Evolutionary conservation across 805 yeast species (phyloP).

Genomic region (Zygotorulaspora sp.): DNA sequence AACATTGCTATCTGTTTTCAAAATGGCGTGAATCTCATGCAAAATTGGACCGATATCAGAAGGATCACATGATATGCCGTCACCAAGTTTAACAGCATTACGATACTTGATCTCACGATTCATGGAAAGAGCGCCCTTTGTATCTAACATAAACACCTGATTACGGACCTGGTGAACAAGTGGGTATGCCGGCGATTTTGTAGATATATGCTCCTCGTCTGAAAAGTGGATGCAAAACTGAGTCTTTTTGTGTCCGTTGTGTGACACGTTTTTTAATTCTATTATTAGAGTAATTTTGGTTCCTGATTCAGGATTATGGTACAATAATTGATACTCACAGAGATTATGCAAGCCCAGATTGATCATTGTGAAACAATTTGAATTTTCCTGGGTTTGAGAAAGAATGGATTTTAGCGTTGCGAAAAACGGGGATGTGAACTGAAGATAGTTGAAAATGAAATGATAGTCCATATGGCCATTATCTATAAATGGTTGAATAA

Average conservation of each 20-base stretch:
- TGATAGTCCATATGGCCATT: constrained; percentile 29
- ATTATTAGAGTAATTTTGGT: constrained; percentile 28
- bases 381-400: constrained; percentile 11
- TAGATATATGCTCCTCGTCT: constrained; percentile 29
- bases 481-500: constrained; percentile 33
- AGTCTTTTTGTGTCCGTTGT: constrained; percentile 23
- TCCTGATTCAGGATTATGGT: constrained; percentile 25
- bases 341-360: constrained; percentile 29
- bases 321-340: constrained; percentile 30
- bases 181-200: constrained; percentile 29
- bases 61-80: constrained; percentile 33
- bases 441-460: constrained; percentile 34
- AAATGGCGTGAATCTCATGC: constrained; percentile 27
- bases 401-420: constrained; percentile 20
- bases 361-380: constrained; percentile 19
- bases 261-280: constrained; percentile 29
- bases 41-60: constrained; percentile 27
- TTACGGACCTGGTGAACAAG: constrained; percentile 30
- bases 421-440: constrained; percentile 33
- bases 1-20: constrained; percentile 15
- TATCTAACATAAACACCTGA: constrained; percentile 29
- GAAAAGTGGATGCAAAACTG: constrained; percentile 32
- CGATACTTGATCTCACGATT: constrained; percentile 7
- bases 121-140: constrained; percentile 11
- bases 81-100: constrained; percentile 25